These are phyloP conservation scores for Vitis rupestris DNA, from an alignment of 164 flowering plant species.

Conservation along the genomic window DNA sequence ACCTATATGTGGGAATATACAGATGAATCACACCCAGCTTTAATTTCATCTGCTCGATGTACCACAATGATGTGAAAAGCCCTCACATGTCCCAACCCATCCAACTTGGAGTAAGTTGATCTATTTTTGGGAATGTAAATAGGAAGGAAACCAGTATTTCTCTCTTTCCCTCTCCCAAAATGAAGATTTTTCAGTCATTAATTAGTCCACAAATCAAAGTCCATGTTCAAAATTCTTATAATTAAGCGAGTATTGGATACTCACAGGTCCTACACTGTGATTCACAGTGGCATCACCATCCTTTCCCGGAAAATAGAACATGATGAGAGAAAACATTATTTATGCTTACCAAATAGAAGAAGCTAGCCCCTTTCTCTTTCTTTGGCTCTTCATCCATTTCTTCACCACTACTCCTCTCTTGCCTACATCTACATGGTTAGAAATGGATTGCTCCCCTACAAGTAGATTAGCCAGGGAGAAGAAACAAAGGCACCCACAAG, in stretches of 20 bases:
- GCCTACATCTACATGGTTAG: not conserved
- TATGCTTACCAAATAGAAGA: not conserved
- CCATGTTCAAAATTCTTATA: not conserved
- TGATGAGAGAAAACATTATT: too few species aligned
- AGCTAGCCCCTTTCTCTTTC: not conserved
- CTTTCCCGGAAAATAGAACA: too few species aligned
- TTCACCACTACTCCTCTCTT: not conserved
- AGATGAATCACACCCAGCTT: too few species aligned
- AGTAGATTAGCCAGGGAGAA: not conserved
- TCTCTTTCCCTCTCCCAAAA: not conserved
- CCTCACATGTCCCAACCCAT: not conserved
- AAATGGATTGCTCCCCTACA: not conserved
- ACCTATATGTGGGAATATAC: too few species aligned
- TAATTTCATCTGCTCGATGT: not conserved
- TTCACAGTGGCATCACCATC: too few species aligned
- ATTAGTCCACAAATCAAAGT: not conserved
- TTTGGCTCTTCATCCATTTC: not conserved
- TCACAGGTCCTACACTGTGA: too few species aligned
- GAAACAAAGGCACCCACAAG: not conserved
- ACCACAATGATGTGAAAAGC: not conserved
- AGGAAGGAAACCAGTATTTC: not conserved
- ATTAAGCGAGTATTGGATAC: not conserved
- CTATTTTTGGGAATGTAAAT: constrained; percentile 3
- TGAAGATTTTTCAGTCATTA: not conserved
- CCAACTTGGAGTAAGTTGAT: constrained; percentile 3